phyloP scores from a whole-genome alignment of 2,329 filamentous ascomycete species.

The Diaporthe longicolla region DNA sequence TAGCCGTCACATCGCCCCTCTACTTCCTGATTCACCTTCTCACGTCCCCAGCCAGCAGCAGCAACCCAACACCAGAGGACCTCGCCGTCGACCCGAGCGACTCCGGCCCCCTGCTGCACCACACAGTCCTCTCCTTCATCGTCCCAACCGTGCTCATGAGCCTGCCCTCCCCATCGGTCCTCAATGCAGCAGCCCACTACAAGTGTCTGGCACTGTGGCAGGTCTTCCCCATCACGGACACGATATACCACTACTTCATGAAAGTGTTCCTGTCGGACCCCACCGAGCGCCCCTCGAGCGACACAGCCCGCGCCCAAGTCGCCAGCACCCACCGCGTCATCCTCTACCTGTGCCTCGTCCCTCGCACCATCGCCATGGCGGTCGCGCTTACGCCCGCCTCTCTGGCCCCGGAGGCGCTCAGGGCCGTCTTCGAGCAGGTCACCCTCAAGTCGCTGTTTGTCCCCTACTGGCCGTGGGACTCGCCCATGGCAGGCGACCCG shows the following conservation, averaged over 20 bases:
- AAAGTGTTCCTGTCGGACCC: background rate
- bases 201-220: slow-evolving; percentile 64
- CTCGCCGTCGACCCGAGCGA: slow-evolving; percentile 24
- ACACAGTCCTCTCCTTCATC: slow-evolving; percentile 59
- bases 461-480: slow-evolving; percentile 51
- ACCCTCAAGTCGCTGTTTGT: slow-evolving; percentile 51
- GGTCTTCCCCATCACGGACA: slow-evolving; percentile 62
- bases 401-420: slow-evolving; percentile 52
- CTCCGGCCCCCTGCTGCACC: slow-evolving; percentile 53
- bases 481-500: slow-evolving; percentile 56
- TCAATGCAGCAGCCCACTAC: slow-evolving; percentile 60
- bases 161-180: slow-evolving; percentile 55
- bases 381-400: slow-evolving; percentile 55
- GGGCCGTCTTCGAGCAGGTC: slow-evolving; percentile 39
- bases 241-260: slow-evolving; percentile 52
- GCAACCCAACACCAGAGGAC: background rate
- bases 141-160: slow-evolving; percentile 59
- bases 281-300: background rate
- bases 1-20: slow-evolving; percentile 44
- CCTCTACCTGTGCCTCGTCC: slow-evolving; percentile 54
- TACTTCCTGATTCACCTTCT: slow-evolving; percentile 45
- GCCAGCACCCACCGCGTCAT: background rate
- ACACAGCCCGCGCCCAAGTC: background rate
- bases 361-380: slow-evolving; percentile 57
- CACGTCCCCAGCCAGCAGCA: slow-evolving; percentile 40